These are phyloP conservation scores for Trematosphaeria pertusa DNA, from an alignment of 2,329 filamentous ascomycete genomes.

Conservation along the genomic window DNA sequence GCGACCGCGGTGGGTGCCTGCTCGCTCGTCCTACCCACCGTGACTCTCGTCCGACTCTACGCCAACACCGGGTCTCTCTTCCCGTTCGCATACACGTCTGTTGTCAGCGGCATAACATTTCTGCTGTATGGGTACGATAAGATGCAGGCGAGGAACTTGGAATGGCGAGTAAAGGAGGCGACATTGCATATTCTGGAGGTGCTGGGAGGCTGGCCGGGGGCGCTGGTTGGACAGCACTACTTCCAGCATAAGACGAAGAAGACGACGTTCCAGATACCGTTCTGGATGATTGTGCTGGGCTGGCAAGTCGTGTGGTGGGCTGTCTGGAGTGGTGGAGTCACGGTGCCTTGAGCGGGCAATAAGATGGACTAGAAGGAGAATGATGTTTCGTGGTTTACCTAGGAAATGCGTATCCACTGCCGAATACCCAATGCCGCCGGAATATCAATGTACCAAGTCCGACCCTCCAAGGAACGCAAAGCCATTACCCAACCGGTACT, in stretches of 20 bases:
- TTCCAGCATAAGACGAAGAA: constrained; percentile 48
- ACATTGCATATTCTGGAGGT: constrained; percentile 38
- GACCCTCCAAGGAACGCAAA: constrained; percentile 3
- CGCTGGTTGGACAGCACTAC: constrained; percentile 41
- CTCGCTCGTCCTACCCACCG: constrained; percentile 61
- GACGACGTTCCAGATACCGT: constrained; percentile 32
- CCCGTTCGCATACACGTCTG: constrained; percentile 24
- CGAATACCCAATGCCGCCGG: not conserved
- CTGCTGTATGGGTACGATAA: constrained; percentile 46
- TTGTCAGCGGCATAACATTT: constrained; percentile 34
- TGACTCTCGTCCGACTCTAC: constrained; percentile 55
- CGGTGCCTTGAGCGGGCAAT: not conserved
- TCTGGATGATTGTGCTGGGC: constrained; percentile 39
- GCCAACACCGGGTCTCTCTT: constrained; percentile 19
- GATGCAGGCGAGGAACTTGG: constrained; percentile 38
- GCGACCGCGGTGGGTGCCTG: constrained; percentile 31
- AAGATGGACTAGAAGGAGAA: not conserved
- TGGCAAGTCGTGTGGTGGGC: constrained; percentile 38
- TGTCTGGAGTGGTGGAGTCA: constrained; percentile 21
- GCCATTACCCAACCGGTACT: too few relatives aligned
- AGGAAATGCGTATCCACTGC: not conserved
- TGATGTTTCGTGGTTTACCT: not conserved
- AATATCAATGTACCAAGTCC: not conserved
- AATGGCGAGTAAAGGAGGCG: constrained; percentile 42
- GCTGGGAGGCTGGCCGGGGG: constrained; percentile 44